Conservation (phyloP, 345 rosid genomes). For the Brassica incana region DNA sequence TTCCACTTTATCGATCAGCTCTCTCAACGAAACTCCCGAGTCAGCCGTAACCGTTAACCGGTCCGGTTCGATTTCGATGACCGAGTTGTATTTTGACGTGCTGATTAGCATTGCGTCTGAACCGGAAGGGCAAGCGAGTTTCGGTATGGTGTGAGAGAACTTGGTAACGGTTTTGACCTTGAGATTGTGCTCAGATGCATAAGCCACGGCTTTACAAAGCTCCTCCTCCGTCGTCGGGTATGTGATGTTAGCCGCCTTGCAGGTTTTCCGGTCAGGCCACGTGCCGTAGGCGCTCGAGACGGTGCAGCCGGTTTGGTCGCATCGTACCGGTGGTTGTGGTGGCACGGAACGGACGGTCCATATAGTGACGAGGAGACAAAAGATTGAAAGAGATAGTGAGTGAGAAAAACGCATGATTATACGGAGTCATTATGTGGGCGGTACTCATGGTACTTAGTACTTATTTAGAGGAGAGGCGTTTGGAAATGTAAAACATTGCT, state of each 20-base stretch:
- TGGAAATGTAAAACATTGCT: constrained; percentile 19
- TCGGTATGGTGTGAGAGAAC: constrained; percentile 81
- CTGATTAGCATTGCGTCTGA: constrained; percentile 61
- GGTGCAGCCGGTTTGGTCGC: constrained; percentile 56
- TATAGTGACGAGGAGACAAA: constrained; percentile 12
- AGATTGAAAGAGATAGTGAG: not conserved
- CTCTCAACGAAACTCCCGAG: constrained; percentile 57
- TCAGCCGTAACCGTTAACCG: constrained; percentile 62
- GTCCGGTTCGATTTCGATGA: constrained; percentile 50
- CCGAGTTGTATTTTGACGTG: constrained; percentile 51
- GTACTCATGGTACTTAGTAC: not conserved
- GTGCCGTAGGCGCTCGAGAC: constrained; percentile 68
- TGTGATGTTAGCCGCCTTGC: constrained; percentile 46
- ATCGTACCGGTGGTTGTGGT: constrained; percentile 57
- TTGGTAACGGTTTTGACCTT: constrained; percentile 68
- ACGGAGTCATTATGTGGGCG: not conserved
- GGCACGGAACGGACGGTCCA: constrained; percentile 46
- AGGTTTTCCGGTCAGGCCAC: constrained; percentile 74
- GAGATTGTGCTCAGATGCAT: constrained; percentile 51
- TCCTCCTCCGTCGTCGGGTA: constrained; percentile 77
- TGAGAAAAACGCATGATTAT: constrained; percentile 23
- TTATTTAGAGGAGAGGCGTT: not conserved
- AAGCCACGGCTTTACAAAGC: constrained; percentile 59
- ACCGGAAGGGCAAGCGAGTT: constrained; percentile 72
- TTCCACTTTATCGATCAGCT: constrained; percentile 44